Evolutionary conservation across 2,329 filamentous ascomycete species (phyloP).

Genomic region (Purpureocillium takamizusanense): DNA sequence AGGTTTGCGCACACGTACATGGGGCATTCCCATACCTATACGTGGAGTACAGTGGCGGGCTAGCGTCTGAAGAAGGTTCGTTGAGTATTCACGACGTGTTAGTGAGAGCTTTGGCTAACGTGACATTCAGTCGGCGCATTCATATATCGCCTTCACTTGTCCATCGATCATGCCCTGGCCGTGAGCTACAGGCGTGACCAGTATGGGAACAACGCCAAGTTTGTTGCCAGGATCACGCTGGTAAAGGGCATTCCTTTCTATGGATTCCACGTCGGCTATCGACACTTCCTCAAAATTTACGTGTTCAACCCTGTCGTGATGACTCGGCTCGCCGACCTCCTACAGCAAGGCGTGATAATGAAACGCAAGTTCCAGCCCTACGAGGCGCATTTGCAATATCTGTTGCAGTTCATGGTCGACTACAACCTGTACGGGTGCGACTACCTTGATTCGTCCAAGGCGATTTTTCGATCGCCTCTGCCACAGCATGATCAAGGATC

Average conservation of each 20-base stretch:
- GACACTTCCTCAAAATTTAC: slow-evolving; percentile 89
- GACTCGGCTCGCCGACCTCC: slow-evolving; percentile 76
- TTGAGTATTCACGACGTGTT: neutral
- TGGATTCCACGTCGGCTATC: slow-evolving; percentile 88
- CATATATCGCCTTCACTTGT: slow-evolving; percentile 69
- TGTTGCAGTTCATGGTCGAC: slow-evolving; percentile 96
- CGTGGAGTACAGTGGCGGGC: slow-evolving; percentile 68
- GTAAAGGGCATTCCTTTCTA: slow-evolving; percentile 95
- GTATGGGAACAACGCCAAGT: slow-evolving; percentile 56
- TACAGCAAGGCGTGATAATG: slow-evolving; percentile 83
- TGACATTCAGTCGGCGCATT: slow-evolving; percentile 56
- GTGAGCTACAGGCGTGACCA: slow-evolving; percentile 74
- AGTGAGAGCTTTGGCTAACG: slow-evolving; percentile 6
- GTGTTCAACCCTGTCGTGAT: slow-evolving; percentile 81
- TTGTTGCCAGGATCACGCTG: slow-evolving; percentile 82
- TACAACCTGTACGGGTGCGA: slow-evolving; percentile 95
- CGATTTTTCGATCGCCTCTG: slow-evolving; percentile 66
- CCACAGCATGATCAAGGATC: slow-evolving; percentile 56
- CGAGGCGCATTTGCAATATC: slow-evolving; percentile 85
- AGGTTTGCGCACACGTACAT: slow-evolving; percentile 91
- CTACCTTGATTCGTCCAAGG: slow-evolving; percentile 66
- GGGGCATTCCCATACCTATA: slow-evolving; percentile 96
- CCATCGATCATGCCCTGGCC: slow-evolving; percentile 84
- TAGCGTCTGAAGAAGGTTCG: slow-evolving; percentile 60
- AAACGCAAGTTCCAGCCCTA: slow-evolving; percentile 80